A percentile compares a stretch with the other conserved stretches of the same genome.
phyloP scores from a whole-genome alignment of 2,329 filamentous ascomycete species.

The Bimuria novae-zelandiae region DNA sequence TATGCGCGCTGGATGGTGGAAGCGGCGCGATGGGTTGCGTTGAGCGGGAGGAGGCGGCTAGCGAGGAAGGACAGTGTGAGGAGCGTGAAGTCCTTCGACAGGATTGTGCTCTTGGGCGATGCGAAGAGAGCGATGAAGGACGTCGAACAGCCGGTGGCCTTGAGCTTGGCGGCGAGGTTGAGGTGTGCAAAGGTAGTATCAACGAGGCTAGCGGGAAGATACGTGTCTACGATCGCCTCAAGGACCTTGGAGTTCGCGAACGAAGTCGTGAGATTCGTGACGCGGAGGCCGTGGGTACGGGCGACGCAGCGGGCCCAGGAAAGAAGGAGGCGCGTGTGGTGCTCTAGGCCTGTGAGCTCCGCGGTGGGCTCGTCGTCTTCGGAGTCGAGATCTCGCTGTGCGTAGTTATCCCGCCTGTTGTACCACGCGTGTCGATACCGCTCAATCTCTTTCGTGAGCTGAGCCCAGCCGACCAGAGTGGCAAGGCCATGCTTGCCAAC shows the following conservation, averaged over 20 bases:
- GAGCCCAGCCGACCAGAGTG: slow-evolving; percentile 60
- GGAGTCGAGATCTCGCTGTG: slow-evolving; percentile 39
- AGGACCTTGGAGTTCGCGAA: slow-evolving; percentile 62
- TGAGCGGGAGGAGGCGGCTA: slow-evolving; percentile 60
- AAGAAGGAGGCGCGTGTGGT: slow-evolving; percentile 53
- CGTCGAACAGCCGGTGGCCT: slow-evolving; percentile 48
- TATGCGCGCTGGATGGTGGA: slow-evolving; percentile 58
- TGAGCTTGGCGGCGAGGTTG: slow-evolving; percentile 44
- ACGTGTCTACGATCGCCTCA: slow-evolving; percentile 61
- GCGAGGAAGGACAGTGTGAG: slow-evolving; percentile 64
- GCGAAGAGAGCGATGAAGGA: slow-evolving; percentile 53
- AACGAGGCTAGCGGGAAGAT: slow-evolving; percentile 45
- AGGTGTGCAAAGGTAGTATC: slow-evolving; percentile 8
- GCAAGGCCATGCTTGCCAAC: slow-evolving; percentile 61
- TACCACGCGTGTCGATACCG: slow-evolving; percentile 48
- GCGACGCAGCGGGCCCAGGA: slow-evolving; percentile 61
- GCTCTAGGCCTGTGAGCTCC: slow-evolving; percentile 36
- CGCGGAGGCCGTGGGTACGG: slow-evolving; percentile 49
- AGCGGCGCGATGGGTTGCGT: slow-evolving; percentile 56
- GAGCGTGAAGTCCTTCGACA: slow-evolving; percentile 60
- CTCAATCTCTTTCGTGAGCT: slow-evolving; percentile 57
- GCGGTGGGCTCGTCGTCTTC: slow-evolving; percentile 30
- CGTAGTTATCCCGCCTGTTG: slow-evolving; percentile 31
- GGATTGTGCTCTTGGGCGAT: slow-evolving; percentile 46
- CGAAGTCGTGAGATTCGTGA: slow-evolving; percentile 62